Base-by-base conservation (phyloP, 2,329 filamentous ascomycete genomes). In the Microcera coccophila region DNA sequence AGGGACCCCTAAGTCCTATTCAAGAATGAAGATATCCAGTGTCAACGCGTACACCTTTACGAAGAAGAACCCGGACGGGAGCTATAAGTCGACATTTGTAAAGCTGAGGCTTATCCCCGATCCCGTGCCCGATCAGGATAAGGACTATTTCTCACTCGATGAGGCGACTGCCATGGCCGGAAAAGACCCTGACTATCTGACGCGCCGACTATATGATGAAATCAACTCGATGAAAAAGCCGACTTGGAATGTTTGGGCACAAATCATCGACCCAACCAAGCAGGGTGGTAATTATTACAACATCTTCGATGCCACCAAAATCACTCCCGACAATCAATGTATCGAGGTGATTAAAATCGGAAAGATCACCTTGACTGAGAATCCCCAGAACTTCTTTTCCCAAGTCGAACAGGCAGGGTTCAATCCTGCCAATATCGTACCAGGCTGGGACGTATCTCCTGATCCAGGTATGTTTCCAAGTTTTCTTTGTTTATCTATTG, bases 391-490 rank as follows among this genome's bases (percentile, higher is more conserved):
- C 63, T 84, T 82, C 42, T 54, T 54, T 55, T 71, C 76, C 42
- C 83, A 87, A 56, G 78, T 84, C 39, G 82, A 87, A 61, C 81
- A 85, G 64, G 76, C 77, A 0, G 77, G 79, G 2, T 87, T 86
- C 57, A 79, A 77, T 0, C 82, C 83, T 0, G 78, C 75, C 1
- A 79, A 76, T 47, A 70, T 86, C 62, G 79, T 85, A 0, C 81
- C 81, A 0, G 82, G 83, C 8, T 71, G 82, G 42, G 79, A 75
- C 45, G 74, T 79, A 2, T 78, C 76, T 0, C 76, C 78, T 18
- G 82, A 86, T 59, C 77, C 79, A n/a, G n/a, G n/a, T n/a, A n/a
- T n/a, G n/a, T n/a, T n/a, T n/a, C n/a, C n/a, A n/a, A n/a, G n/a
- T n/a, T n/a, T n/a, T n/a, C n/a, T n/a, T n/a, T n/a, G n/a, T n/a